A percentile compares a stretch with the other conserved stretches of the same genome.
These are phyloP conservation scores for Pseudopyrenochaeta lycopersici DNA, from an alignment of 2,329 filamentous ascomycete genomes.

Conservation along the genomic window DNA sequence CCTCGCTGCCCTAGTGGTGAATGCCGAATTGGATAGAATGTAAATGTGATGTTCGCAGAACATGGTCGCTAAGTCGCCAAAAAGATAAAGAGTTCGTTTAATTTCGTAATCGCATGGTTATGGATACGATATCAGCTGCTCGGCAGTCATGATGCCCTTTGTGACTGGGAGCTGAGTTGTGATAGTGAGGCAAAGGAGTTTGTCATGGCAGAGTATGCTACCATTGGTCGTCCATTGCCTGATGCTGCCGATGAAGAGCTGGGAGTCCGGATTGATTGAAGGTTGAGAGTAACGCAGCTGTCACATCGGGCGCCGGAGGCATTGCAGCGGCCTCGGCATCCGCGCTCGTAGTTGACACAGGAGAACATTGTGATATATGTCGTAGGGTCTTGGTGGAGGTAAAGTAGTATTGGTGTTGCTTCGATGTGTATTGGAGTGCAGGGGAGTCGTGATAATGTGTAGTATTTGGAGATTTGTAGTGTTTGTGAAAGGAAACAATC, in stretches of 20 bases:
- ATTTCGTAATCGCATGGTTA: slow-evolving; percentile 17
- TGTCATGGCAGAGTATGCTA: slow-evolving; percentile 52
- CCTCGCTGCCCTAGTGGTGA: slow-evolving; percentile 5
- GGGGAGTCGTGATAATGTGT: not conserved
- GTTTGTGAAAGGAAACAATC: not conserved
- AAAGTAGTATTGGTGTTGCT: slow-evolving; percentile 2
- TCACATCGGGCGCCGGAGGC: slow-evolving; percentile 47
- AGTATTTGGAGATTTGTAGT: slow-evolving; percentile 1
- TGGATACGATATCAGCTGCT: slow-evolving; percentile 4
- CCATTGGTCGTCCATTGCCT: slow-evolving; percentile 27
- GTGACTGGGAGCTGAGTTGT: slow-evolving; percentile 29
- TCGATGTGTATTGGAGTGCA: not conserved
- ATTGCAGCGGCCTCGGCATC: slow-evolving; percentile 55
- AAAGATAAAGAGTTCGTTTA: slow-evolving; percentile 21
- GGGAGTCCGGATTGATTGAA: slow-evolving; percentile 42
- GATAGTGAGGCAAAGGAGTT: slow-evolving; percentile 52
- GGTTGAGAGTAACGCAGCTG: slow-evolving; percentile 51
- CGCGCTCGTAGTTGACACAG: slow-evolving; percentile 55
- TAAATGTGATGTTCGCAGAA: slow-evolving; percentile 18
- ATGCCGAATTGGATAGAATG: slow-evolving; percentile 1
- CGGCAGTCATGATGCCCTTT: slow-evolving; percentile 31
- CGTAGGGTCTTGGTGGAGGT: slow-evolving; percentile 1
- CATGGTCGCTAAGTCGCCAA: slow-evolving; percentile 33
- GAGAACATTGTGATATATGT: slow-evolving; percentile 50
- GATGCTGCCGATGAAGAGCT: slow-evolving; percentile 45